Base-by-base conservation (phyloP, 2,329 filamentous ascomycete genomes). In the Diaporthe sp. region DNA sequence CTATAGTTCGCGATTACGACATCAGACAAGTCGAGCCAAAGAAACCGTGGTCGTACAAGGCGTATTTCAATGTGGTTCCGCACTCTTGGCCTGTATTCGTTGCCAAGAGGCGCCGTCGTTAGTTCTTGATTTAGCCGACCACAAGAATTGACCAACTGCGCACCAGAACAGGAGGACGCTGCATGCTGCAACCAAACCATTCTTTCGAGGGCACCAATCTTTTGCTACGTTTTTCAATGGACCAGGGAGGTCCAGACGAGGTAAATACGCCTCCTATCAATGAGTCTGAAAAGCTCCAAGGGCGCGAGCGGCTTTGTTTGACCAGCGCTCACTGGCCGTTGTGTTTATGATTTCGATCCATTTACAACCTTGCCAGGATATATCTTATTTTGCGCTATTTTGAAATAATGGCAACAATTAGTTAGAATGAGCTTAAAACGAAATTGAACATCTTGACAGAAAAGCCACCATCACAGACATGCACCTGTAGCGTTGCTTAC, bases 1-100 rank as follows among this genome's bases (percentile, higher is more conserved):
- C 65, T 25, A 17, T 74, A 25, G 65, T 74, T 4, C 39, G 55
- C 15, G 44, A 74, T 42, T 74, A 71, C 28, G 77, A 80, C 19
- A 76, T 81, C 28, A 57, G 73, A 7, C 78, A 79, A 72, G 79
- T 79, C 13, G 71, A 81, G 39, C 71, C 74, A 42, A 46, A 72
- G 10, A 76, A 80, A 49, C 74, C 80, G 60, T 82, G 81, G 81
- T 77, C 68, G 22, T 81, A 76, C 58, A 79, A 79, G 72, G 79
- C 79, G 1, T 80, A 79, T 34, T 80, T 82, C 57, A 80, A 77
- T 8, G 73, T 78, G 1, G 77, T 80, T 15, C 79, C 80, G 4
- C 76, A 79, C 31, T 72, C 74, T 15, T 81, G 79, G 79, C 79
- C 80, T 9, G 77, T 77, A 12, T 78, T 77, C 62, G 61, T 80